These are phyloP conservation scores for Cerioporus squamosus DNA, from an alignment of 1,284 basidiomycete species.

Conservation along the genomic window DNA sequence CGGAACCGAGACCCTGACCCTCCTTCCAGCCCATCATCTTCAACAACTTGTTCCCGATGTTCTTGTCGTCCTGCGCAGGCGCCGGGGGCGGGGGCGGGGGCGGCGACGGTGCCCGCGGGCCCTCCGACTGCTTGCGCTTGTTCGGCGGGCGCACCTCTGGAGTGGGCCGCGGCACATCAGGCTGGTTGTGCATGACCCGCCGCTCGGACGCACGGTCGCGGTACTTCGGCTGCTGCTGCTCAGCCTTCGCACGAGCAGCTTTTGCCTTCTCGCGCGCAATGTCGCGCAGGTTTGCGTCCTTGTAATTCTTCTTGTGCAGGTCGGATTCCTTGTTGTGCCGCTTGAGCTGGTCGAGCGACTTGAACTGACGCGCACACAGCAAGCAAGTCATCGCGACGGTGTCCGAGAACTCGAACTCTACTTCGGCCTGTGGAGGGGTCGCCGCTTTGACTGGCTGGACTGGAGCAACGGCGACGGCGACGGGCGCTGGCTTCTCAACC, in stretches of 20 bases:
- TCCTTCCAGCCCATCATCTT: constrained; percentile 97
- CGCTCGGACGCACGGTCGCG: constrained; percentile 91
- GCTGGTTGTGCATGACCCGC: constrained; percentile 87
- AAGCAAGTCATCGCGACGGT: constrained; percentile 76
- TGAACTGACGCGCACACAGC: constrained; percentile 92
- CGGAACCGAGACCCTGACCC: constrained; percentile 83
- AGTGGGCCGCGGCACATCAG: constrained; percentile 68
- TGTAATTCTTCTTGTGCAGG: constrained; percentile 92
- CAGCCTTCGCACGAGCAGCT: constrained; percentile 46
- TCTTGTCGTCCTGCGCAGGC: constrained; percentile 77
- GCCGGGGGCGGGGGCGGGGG: constrained; percentile 64
- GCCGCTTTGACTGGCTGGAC: constrained; percentile 29
- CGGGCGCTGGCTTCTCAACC: constrained; percentile 25
- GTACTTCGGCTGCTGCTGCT: constrained; percentile 66
- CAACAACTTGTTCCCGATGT: constrained; percentile 88
- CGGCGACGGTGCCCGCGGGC: constrained; percentile 63
- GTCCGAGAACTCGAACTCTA: constrained; percentile 81
- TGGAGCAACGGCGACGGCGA: constrained; percentile 26
- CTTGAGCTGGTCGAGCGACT: constrained; percentile 79
- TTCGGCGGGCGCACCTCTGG: constrained; percentile 34
- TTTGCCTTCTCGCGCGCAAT: constrained; percentile 74
- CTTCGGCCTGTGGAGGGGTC: constrained; percentile 46
- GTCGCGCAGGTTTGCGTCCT: constrained; percentile 70
- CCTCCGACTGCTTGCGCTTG: constrained; percentile 60
- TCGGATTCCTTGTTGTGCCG: constrained; percentile 91